Percentiles rank a stretch among this genome's conserved stretches.
These are phyloP conservation scores for Patellifolia procumbens DNA, from an alignment of 179 eudicot species.

Conservation along the genomic window DNA sequence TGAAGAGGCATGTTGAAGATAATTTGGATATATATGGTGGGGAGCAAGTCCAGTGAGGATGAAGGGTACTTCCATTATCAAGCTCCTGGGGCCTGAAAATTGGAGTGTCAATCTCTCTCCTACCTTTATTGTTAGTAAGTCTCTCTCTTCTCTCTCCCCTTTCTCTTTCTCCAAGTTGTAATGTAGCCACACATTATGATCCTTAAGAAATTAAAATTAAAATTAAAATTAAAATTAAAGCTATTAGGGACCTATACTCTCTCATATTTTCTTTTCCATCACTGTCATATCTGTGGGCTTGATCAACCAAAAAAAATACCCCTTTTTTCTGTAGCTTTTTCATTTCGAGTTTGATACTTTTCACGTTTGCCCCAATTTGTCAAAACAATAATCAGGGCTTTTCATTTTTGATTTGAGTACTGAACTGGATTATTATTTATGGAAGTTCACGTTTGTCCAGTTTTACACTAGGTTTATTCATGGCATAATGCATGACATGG, in stretches of 20 bases:
- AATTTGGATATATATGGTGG: conserved; percentile 35
- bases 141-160: conserved; percentile 22
- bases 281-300: conserved; percentile 30
- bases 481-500: conserved; percentile 16
- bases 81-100: conserved; percentile 41
- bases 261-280: conserved; percentile 24
- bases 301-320: conserved; percentile 24
- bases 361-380: conserved; percentile 12
- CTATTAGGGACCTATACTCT: conserved; percentile 24
- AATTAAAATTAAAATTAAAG: conserved; percentile 19
- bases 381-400: conserved; percentile 1
- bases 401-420: not conserved
- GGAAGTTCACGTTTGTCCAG: conserved; percentile 17
- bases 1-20: conserved; percentile 9
- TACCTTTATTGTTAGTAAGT: conserved; percentile 40
- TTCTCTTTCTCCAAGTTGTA: conserved; percentile 29
- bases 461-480: conserved; percentile 2
- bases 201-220: too few species aligned
- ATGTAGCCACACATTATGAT: conserved; percentile 24
- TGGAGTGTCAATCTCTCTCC: conserved; percentile 32
- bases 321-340: conserved; percentile 18
- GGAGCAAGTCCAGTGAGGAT: conserved; percentile 68
- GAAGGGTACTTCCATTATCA: conserved; percentile 65
- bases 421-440: conserved; percentile 1
- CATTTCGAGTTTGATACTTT: not conserved